Conservation (phyloP, 257 asterid genomes). For the Salvia splendens region DNA sequence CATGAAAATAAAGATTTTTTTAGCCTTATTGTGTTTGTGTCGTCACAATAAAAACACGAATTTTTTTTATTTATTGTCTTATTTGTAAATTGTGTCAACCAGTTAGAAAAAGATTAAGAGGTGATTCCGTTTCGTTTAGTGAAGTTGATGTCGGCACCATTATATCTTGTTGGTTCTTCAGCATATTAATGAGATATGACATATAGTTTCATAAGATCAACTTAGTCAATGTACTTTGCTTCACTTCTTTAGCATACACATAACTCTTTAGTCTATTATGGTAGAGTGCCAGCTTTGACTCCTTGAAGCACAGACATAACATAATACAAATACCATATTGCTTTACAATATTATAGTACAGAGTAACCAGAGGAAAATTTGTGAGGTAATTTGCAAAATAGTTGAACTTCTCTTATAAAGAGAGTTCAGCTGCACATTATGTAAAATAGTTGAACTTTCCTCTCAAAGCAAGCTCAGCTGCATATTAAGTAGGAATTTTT, state of each 20-base stretch:
- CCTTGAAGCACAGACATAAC: constrained; percentile 4
- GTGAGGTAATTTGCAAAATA: neutral
- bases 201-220: neutral
- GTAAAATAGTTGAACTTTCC: no score
- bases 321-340: neutral
- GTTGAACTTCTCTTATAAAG: constrained; percentile 19
- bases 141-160: constrained; percentile 12
- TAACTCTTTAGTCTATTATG: neutral
- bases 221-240: constrained; percentile 7
- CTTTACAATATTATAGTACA: neutral
- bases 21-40: neutral
- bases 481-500: no score
- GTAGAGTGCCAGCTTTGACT: neutral
- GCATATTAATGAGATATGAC: constrained; percentile 12
- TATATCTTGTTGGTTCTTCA: neutral
- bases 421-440: neutral
- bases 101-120: neutral
- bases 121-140: neutral
- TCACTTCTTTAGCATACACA: constrained; percentile 10
- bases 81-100: neutral
- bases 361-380: neutral
- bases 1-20: neutral
- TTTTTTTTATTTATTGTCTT: neutral
- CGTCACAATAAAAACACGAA: neutral
- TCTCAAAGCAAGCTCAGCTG: no score